Conservation (phyloP, 148 eudicot species). For the Vaccinium myrtillus region DNA sequence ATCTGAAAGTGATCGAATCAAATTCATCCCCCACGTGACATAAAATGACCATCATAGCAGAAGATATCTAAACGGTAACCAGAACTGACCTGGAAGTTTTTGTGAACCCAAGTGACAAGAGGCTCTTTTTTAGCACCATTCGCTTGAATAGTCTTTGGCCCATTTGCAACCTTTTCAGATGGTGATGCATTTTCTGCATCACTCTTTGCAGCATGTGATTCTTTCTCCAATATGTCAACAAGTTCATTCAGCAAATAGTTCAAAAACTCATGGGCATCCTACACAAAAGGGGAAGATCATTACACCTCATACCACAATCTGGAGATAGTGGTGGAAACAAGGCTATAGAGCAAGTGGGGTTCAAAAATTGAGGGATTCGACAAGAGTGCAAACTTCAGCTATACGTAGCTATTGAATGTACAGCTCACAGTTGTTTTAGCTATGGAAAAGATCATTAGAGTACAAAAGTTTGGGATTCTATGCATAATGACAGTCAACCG, state of each 20-base stretch:
- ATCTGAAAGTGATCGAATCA: background rate
- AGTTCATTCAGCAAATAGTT: constrained; percentile 86
- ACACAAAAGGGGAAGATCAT: constrained; percentile 17
- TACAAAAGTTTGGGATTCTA: background rate
- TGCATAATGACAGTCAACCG: background rate
- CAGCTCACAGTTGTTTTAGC: background rate
- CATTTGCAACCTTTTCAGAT: constrained; percentile 54
- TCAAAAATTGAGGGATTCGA: background rate
- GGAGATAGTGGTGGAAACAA: constrained; percentile 7
- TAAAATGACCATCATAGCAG: constrained; percentile 4
- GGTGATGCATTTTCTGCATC: constrained; percentile 41
- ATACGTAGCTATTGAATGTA: background rate
- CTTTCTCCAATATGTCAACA: constrained; percentile 92
- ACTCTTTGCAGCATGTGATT: constrained; percentile 45
- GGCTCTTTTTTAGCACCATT: constrained; percentile 56
- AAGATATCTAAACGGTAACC: background rate
- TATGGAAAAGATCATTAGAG: background rate
- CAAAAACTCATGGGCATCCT: constrained; percentile 96
- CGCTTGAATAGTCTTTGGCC: constrained; percentile 36
- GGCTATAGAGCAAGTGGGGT: background rate
- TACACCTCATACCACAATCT: background rate
- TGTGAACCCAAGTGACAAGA: constrained; percentile 77
- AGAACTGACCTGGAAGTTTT: constrained; percentile 63
- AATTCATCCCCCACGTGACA: background rate
- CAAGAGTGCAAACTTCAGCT: too few relatives aligned